Percentiles rank a stretch among this genome's conserved stretches.
These are phyloP conservation scores for Kwoniella sp. DNA, from an alignment of 768 basidiomycete genomes.

Conservation along the genomic window DNA sequence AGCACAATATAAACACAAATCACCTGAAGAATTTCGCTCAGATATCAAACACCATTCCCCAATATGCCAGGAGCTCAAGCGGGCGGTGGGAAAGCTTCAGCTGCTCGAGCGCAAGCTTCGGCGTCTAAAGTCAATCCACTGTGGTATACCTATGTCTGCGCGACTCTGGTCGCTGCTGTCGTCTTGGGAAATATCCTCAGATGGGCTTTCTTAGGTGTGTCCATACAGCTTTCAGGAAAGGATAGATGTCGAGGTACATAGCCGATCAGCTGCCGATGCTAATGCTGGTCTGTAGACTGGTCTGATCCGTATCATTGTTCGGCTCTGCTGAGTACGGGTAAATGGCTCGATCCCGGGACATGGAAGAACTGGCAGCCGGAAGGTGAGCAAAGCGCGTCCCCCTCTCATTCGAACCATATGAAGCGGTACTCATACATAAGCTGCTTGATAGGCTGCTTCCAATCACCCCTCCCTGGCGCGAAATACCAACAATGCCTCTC, in stretches of 20 bases:
- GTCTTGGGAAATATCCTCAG: slow-evolving; percentile 52
- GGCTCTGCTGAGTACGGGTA: slow-evolving; percentile 69
- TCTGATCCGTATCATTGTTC: slow-evolving; percentile 73
- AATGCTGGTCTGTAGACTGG: slow-evolving; percentile 61
- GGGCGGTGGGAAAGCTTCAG: slow-evolving; percentile 4
- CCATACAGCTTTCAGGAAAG: too few relatives aligned
- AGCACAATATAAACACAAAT: too few relatives aligned
- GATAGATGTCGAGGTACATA: too few relatives aligned
- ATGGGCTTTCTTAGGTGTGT: slow-evolving; percentile 55
- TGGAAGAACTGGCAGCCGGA: slow-evolving; percentile 84
- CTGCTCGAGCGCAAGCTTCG: slow-evolving; percentile 25
- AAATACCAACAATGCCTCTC: slow-evolving; percentile 25
- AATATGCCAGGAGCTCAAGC: slow-evolving; percentile 17
- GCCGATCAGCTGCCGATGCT: too few relatives aligned
- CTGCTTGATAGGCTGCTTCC: slow-evolving; percentile 13
- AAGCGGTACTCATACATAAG: too few relatives aligned
- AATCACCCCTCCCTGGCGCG: slow-evolving; percentile 19
- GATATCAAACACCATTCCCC: too few relatives aligned
- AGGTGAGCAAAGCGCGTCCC: slow-evolving; percentile 61
- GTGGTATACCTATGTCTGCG: slow-evolving; percentile 56
- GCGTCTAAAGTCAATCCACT: slow-evolving; percentile 49
- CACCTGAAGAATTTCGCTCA: too few relatives aligned
- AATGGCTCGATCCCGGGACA: slow-evolving; percentile 69
- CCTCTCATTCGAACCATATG: too few relatives aligned
- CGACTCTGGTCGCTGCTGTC: slow-evolving; percentile 48